These are phyloP conservation scores for Yamadazyma insecticola DNA, from an alignment of 805 yeast genomes.

Conservation along the genomic window DNA sequence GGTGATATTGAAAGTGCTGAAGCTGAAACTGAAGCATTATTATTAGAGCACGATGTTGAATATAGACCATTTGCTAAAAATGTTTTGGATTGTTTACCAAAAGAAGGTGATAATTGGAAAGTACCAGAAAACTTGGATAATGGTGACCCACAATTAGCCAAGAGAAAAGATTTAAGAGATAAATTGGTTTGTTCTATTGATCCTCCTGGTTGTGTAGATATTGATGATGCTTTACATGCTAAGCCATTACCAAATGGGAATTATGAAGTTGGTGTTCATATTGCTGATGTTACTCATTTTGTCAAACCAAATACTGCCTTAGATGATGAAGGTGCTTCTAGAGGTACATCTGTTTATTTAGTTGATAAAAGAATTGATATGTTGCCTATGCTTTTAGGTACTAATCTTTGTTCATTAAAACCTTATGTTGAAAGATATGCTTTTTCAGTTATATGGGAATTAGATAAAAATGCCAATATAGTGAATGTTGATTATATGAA, in stretches of 20 bases:
- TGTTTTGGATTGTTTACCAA: conserved; percentile 87
- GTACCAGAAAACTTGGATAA: conserved; percentile 63
- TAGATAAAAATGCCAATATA: conserved; percentile 81
- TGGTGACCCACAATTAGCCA: conserved; percentile 50
- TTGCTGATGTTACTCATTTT: conserved; percentile 97
- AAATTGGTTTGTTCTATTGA: conserved; percentile 91
- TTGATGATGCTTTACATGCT: conserved; percentile 95
- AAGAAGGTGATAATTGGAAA: conserved; percentile 90
- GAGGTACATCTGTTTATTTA: conserved; percentile 95
- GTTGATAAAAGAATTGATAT: conserved; percentile 98
- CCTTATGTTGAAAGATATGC: conserved; percentile 96
- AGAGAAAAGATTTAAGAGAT: conserved; percentile 83
- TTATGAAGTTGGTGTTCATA: conserved; percentile 96
- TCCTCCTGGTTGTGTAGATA: conserved; percentile 98
- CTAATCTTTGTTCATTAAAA: conserved; percentile 90
- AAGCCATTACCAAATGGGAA: conserved; percentile 81
- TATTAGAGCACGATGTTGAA: conserved; percentile 94
- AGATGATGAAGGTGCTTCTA: conserved; percentile 92
- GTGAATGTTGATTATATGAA: conserved; percentile 75
- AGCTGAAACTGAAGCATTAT: conserved; percentile 93
- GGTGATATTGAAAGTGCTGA: conserved; percentile 89
- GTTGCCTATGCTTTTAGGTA: conserved; percentile 93
- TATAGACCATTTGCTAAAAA: conserved; percentile 92
- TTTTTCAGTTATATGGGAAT: conserved; percentile 93
- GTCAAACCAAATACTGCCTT: conserved; percentile 89